Evolutionary conservation across 108 stramenopile species (phyloP).

Genomic region (Nitzschia sp.): DNA sequence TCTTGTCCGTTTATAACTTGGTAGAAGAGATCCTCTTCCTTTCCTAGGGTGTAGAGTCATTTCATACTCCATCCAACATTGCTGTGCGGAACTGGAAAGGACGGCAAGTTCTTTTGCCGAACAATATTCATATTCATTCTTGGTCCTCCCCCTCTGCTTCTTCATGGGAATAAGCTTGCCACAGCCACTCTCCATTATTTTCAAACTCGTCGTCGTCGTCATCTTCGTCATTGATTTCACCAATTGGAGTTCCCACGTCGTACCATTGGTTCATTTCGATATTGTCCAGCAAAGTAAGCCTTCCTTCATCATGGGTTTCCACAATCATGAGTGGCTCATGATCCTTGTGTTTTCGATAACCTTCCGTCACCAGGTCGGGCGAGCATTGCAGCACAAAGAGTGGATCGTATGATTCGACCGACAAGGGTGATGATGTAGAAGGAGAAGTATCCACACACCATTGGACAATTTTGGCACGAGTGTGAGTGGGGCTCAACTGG

Average conservation of each 20-base stretch:
- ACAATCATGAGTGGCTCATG: constrained; percentile 36
- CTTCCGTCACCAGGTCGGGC: constrained; percentile 34
- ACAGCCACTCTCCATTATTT: constrained; percentile 37
- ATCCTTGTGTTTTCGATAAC: constrained; percentile 22
- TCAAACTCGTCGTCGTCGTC: constrained; percentile 16
- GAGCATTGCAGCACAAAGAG: constrained; percentile 38
- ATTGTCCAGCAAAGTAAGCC: background rate
- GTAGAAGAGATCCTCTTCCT: too few species aligned
- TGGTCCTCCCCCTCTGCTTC: constrained; percentile 1
- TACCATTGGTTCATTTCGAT: constrained; percentile 27
- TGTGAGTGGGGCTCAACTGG: constrained; percentile 36
- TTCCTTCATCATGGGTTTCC: constrained; percentile 41
- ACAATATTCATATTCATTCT: too few species aligned
- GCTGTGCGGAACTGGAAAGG: too few species aligned
- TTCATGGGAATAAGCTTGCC: constrained; percentile 39
- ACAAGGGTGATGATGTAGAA: background rate
- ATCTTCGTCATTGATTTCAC: constrained; percentile 35
- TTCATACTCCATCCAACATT: too few species aligned
- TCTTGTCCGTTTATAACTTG: too few species aligned
- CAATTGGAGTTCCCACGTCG: constrained; percentile 23
- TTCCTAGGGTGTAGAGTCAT: too few species aligned
- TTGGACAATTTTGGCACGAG: constrained; percentile 23
- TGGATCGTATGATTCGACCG: constrained; percentile 31
- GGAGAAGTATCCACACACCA: constrained; percentile 8
- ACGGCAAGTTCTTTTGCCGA: too few species aligned